Percentiles rank a stretch among this genome's conserved stretches.
These are phyloP conservation scores for Stereum hirsutum DNA, from an alignment of 1,284 basidiomycete species.

Conservation along the genomic window DNA sequence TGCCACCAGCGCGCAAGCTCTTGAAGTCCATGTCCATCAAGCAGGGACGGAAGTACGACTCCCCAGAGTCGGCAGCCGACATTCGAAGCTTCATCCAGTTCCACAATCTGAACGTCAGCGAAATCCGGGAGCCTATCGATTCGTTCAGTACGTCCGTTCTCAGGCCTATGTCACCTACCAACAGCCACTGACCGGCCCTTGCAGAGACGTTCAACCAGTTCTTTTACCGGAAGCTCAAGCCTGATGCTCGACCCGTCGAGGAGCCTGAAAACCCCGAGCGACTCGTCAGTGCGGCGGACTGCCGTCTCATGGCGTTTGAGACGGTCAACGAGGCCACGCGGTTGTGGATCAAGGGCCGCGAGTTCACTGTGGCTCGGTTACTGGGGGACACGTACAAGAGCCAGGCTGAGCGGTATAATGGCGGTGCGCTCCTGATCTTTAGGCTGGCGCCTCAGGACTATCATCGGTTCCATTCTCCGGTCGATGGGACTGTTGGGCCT, in stretches of 20 bases:
- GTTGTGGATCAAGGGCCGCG: constrained; percentile 96
- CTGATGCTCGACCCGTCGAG: constrained; percentile 73
- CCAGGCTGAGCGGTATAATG: constrained; percentile 60
- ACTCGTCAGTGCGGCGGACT: constrained; percentile 88
- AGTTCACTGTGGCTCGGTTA: constrained; percentile 76
- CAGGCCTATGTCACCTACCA: no score
- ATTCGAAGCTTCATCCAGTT: constrained; percentile 88
- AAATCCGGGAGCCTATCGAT: constrained; percentile 76
- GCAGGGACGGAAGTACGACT: constrained; percentile 91
- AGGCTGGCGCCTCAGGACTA: constrained; percentile 95
- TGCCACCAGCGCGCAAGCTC: constrained; percentile 54
- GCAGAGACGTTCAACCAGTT: constrained; percentile 85
- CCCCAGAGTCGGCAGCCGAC: constrained; percentile 74
- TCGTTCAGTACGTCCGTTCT: constrained; percentile 60
- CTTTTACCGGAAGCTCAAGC: constrained; percentile 87
- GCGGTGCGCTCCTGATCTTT: constrained; percentile 81
- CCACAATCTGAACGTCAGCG: constrained; percentile 76
- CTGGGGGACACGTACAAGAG: constrained; percentile 74
- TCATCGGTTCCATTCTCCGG: constrained; percentile 92
- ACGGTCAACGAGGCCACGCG: constrained; percentile 77
- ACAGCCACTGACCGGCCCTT: no score
- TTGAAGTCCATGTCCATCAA: constrained; percentile 90
- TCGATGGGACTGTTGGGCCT: constrained; percentile 74
- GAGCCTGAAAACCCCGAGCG: constrained; percentile 64
- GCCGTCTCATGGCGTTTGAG: constrained; percentile 90